A percentile compares a stretch with the other conserved stretches of the same genome.
Conservation (phyloP, 352 stramenopile genomes). For the Phytophthora citricola region DNA sequence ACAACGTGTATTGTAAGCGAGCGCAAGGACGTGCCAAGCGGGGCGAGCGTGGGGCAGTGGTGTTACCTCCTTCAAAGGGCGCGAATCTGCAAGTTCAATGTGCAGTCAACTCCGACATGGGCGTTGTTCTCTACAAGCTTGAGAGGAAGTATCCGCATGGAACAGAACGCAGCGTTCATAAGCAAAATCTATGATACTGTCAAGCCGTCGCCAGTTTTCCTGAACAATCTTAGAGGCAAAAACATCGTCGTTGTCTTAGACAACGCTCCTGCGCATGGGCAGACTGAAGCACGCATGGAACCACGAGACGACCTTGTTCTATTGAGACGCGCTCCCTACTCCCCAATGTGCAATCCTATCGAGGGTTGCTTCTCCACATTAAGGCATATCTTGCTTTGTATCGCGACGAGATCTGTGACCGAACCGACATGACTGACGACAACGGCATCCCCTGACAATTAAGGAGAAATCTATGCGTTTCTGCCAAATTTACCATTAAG, state of each 20-base stretch:
- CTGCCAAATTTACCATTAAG: not conserved
- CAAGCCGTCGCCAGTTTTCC: slow-evolving; percentile 2
- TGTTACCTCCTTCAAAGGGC: not conserved
- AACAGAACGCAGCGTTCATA: not conserved
- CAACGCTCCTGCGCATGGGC: slow-evolving; percentile 3
- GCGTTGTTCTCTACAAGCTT: not conserved
- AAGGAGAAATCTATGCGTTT: not conserved
- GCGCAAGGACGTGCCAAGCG: not conserved
- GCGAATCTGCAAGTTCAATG: slow-evolving; percentile 2
- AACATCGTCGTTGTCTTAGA: slow-evolving; percentile 8
- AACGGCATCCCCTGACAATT: not conserved
- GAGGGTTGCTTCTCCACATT: not conserved
- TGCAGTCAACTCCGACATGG: not conserved
- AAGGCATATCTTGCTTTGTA: not conserved
- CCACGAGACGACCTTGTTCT: slow-evolving; percentile 1
- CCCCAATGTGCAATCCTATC: not conserved
- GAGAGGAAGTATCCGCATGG: slow-evolving; percentile 5
- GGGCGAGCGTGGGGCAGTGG: not conserved
- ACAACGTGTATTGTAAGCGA: not conserved
- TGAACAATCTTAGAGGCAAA: not conserved
- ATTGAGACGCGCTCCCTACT: not conserved
- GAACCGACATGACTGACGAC: not conserved
- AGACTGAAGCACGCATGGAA: slow-evolving; percentile 2
- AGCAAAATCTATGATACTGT: not conserved
- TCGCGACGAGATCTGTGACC: not conserved